Percentiles rank a stretch among this genome's conserved stretches.
phyloP scores from a whole-genome alignment of 192 early-diverging fungal genomes.

The Coemansia sp. region DNA sequence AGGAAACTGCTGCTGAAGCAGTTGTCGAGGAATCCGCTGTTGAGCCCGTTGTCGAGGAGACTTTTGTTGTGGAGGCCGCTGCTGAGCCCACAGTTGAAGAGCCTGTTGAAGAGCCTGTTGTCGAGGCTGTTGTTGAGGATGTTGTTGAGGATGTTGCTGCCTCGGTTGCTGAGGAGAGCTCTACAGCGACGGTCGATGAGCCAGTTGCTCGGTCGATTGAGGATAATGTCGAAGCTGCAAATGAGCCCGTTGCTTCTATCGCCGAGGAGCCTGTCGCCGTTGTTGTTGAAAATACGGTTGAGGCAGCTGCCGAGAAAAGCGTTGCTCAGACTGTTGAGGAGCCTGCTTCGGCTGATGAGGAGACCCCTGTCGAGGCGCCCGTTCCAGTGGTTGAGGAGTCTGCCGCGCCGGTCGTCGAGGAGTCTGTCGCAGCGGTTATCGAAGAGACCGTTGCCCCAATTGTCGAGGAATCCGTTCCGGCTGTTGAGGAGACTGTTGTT shows the following conservation, averaged over 20 bases:
- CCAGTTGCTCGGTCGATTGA: not conserved
- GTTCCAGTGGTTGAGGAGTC: not conserved
- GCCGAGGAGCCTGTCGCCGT: not conserved
- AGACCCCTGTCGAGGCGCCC: not conserved
- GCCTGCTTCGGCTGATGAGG: not conserved
- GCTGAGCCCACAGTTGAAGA: no score
- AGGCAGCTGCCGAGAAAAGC: not conserved
- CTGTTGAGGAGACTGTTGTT: no score
- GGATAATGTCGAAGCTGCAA: not conserved
- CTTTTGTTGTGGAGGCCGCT: not conserved
- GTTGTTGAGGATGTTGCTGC: not conserved
- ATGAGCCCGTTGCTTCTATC: not conserved
- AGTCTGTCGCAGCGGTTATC: not conserved
- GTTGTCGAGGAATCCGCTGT: not conserved
- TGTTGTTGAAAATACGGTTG: not conserved
- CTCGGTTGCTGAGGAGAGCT: not conserved
- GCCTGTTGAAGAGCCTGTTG: not conserved
- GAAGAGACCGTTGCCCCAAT: not conserved
- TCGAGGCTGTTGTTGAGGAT: not conserved
- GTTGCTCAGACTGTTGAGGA: not conserved
- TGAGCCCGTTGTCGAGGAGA: not conserved
- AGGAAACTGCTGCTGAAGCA: conserved; percentile 1
- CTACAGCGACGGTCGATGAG: not conserved
- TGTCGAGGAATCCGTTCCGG: not conserved
- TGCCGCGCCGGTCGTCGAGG: not conserved